These are phyloP conservation scores for Populus euphratica DNA, from an alignment of 345 rosid species.

Conservation along the genomic window DNA sequence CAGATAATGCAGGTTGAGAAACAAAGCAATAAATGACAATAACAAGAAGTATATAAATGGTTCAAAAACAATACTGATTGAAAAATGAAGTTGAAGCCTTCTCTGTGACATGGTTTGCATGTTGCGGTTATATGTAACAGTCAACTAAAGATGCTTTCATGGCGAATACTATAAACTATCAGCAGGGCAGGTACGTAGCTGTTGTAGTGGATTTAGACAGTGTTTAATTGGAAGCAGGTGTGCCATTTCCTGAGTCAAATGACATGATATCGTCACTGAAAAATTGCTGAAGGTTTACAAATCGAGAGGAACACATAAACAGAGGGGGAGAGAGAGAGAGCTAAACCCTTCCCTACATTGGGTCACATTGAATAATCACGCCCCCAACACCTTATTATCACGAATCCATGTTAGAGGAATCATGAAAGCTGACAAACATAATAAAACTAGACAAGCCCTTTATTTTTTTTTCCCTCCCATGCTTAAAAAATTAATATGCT, in stretches of 20 bases:
- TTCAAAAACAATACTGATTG: too few species aligned
- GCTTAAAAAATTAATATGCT: conserved; percentile 12
- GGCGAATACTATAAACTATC: too few species aligned
- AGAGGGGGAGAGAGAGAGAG: conserved; percentile 7
- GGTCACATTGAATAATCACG: conserved; percentile 52
- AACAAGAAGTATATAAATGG: too few species aligned
- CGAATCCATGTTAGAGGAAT: conserved; percentile 48
- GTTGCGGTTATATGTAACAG: too few species aligned
- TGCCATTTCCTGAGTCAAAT: conserved; percentile 27
- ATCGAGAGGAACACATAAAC: not conserved
- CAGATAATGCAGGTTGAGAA: too few species aligned
- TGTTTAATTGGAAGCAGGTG: conserved; percentile 7
- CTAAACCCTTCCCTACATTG: conserved; percentile 42
- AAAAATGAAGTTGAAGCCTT: too few species aligned
- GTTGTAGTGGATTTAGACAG: conserved; percentile 22
- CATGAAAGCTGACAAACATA: conserved; percentile 51
- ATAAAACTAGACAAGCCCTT: conserved; percentile 19
- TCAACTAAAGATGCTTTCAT: too few species aligned
- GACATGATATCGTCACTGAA: conserved; percentile 25
- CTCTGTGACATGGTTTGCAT: too few species aligned
- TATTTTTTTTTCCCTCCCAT: conserved; percentile 11
- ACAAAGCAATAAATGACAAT: too few species aligned
- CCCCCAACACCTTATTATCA: conserved; percentile 58
- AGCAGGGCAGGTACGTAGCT: not conserved
- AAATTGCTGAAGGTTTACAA: conserved; percentile 13